Percentiles rank a stretch among this genome's conserved stretches.
These are phyloP conservation scores for Malassezia yamatoensis DNA, from an alignment of 1,284 basidiomycete genomes.

Conservation along the genomic window DNA sequence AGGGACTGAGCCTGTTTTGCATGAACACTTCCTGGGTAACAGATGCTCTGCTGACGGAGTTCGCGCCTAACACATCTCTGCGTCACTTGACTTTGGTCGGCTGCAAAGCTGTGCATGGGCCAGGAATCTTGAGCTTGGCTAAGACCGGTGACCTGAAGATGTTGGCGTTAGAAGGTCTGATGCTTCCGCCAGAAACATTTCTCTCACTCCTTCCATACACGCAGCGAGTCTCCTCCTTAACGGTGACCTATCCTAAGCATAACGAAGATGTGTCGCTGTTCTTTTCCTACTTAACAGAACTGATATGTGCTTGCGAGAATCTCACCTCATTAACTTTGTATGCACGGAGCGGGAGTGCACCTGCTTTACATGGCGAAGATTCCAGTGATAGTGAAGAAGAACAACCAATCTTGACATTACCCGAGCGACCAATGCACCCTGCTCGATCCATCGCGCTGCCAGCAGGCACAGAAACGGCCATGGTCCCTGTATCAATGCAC, in stretches of 20 bases:
- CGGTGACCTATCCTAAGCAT: slow-evolving; percentile 27
- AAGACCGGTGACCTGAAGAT: slow-evolving; percentile 19
- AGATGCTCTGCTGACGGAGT: slow-evolving; percentile 22
- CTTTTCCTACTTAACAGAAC: neutral
- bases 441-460: neutral
- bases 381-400: neutral
- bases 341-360: slow-evolving; percentile 10
- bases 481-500: neutral
- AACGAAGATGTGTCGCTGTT: slow-evolving; percentile 5
- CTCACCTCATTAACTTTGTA: slow-evolving; percentile 5
- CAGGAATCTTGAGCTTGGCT: slow-evolving; percentile 27
- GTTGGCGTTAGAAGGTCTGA: slow-evolving; percentile 35
- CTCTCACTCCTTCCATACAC: neutral
- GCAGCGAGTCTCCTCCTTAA: slow-evolving; percentile 2
- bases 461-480: neutral
- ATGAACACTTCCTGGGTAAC: slow-evolving; percentile 18
- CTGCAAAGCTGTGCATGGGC: slow-evolving; percentile 30
- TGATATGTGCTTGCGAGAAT: neutral
- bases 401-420: neutral
- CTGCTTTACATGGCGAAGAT: neutral
- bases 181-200: slow-evolving; percentile 2
- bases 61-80: slow-evolving; percentile 18
- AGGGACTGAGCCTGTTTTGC: slow-evolving; percentile 21
- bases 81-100: slow-evolving; percentile 31
- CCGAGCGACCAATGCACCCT: neutral